Percentiles rank a stretch among this genome's conserved stretches.
These are phyloP conservation scores for Myriangium duriaei DNA, from an alignment of 2,329 filamentous ascomycete species.

Conservation along the genomic window DNA sequence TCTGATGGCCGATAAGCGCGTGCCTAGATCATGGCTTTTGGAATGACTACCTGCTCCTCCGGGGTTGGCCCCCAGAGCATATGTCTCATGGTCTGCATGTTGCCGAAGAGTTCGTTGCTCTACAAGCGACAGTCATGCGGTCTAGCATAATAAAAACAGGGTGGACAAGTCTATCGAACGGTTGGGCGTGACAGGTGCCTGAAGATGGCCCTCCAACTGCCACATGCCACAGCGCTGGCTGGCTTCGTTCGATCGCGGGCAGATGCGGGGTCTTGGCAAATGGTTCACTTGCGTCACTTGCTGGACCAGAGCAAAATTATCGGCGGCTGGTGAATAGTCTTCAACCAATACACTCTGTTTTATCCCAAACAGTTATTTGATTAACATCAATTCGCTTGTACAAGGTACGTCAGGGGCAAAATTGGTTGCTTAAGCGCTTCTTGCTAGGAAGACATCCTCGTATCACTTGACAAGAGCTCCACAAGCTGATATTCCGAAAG, in stretches of 20 bases:
- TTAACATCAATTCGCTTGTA: too few species aligned
- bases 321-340: too few species aligned
- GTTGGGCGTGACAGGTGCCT: neutral
- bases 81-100: slow-evolving; percentile 76
- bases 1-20: slow-evolving; percentile 39
- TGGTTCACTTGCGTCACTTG: neutral
- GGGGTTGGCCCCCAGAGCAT: slow-evolving; percentile 90
- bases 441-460: too few species aligned
- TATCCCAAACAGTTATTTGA: too few species aligned
- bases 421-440: too few species aligned
- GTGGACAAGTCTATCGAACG: too few species aligned
- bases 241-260: too few species aligned
- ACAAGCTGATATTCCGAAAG: slow-evolving; percentile 9
- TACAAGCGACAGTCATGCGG: neutral
- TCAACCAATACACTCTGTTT: too few species aligned
- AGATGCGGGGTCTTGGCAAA: neutral
- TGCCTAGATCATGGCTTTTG: slow-evolving; percentile 4
- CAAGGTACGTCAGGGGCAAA: too few species aligned
- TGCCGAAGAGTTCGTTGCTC: slow-evolving; percentile 3
- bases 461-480: neutral
- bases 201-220: too few species aligned
- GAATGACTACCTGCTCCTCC: slow-evolving; percentile 63
- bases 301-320: neutral
- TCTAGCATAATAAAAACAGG: neutral
- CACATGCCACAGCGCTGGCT: too few species aligned